Conservation (phyloP, 352 stramenopile species). For the Bremia lactucae region DNA sequence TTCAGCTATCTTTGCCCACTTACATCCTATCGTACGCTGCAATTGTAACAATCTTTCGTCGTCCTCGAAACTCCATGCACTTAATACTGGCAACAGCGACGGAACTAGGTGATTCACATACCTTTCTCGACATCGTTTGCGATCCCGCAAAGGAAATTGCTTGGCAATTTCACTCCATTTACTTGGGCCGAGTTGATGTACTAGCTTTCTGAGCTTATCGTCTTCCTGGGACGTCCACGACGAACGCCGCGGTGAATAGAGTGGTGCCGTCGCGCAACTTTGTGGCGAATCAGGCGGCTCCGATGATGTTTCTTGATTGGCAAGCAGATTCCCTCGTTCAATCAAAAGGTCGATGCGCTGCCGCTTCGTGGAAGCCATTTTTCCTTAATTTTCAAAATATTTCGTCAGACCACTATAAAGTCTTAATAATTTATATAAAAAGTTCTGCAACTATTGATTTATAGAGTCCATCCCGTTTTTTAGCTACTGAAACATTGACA, state of each 20-base stretch:
- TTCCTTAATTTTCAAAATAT: no score
- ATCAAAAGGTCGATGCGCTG: constrained; percentile 51
- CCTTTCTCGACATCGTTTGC: constrained; percentile 65
- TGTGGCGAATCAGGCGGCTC: neutral
- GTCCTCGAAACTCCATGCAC: constrained; percentile 33
- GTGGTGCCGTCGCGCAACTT: neutral
- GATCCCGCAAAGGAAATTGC: constrained; percentile 32
- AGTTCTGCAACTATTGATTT: no score
- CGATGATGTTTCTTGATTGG: constrained; percentile 6
- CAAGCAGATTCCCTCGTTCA: constrained; percentile 31
- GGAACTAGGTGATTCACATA: constrained; percentile 60
- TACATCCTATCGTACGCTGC: constrained; percentile 15
- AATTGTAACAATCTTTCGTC: constrained; percentile 30
- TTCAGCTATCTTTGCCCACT: constrained; percentile 30
- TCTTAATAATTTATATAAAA: no score
- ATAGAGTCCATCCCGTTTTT: no score
- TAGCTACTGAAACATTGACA: no score
- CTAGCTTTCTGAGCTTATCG: constrained; percentile 26
- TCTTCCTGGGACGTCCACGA: constrained; percentile 48
- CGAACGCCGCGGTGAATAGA: constrained; percentile 7
- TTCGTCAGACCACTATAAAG: no score
- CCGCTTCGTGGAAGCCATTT: constrained; percentile 21
- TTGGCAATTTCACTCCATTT: constrained; percentile 34
- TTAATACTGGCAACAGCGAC: constrained; percentile 5
- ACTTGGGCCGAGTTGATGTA: constrained; percentile 18